Conservation (phyloP, 1,284 basidiomycete genomes). For the Kwoniella shivajii region DNA sequence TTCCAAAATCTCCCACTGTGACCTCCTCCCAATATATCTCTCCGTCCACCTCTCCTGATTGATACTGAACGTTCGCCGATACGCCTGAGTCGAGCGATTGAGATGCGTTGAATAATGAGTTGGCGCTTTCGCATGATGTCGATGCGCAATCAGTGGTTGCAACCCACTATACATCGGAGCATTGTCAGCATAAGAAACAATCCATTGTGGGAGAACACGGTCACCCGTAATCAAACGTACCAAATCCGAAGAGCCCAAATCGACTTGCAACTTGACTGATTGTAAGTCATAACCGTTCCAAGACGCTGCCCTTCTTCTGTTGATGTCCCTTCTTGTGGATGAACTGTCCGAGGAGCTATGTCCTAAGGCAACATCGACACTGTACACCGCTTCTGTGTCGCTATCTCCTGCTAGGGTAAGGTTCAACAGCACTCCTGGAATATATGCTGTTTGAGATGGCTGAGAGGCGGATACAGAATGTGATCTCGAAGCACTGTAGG, state of each 20-base stretch:
- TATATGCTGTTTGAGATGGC: constrained; percentile 31
- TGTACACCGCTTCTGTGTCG: constrained; percentile 44
- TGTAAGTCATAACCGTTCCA: constrained; percentile 35
- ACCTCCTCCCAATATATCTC: constrained; percentile 54
- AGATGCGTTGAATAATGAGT: constrained; percentile 36
- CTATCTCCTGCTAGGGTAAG: constrained; percentile 35
- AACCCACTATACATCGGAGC: constrained; percentile 40
- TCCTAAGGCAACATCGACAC: constrained; percentile 40
- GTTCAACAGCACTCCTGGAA: constrained; percentile 44
- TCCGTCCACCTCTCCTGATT: constrained; percentile 42
- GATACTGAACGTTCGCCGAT: constrained; percentile 35
- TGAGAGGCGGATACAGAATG: constrained; percentile 7
- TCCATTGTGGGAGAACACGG: not conserved
- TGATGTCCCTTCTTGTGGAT: not conserved
- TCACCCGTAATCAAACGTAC: constrained; percentile 35
- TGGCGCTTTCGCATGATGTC: constrained; percentile 36
- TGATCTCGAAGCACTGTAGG: constrained; percentile 12
- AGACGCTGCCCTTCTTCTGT: constrained; percentile 4
- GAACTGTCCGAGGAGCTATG: constrained; percentile 16
- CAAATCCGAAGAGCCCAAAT: constrained; percentile 53
- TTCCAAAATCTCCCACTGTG: constrained; percentile 40
- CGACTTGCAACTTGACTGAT: constrained; percentile 47
- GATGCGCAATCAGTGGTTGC: constrained; percentile 44
- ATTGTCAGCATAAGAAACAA: not conserved
- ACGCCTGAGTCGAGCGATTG: constrained; percentile 41